Percentiles rank a stretch among this genome's conserved stretches.
Evolutionary conservation across 2,329 filamentous ascomycete genomes (phyloP).

Genomic region (Monilinia aucupariae): DNA sequence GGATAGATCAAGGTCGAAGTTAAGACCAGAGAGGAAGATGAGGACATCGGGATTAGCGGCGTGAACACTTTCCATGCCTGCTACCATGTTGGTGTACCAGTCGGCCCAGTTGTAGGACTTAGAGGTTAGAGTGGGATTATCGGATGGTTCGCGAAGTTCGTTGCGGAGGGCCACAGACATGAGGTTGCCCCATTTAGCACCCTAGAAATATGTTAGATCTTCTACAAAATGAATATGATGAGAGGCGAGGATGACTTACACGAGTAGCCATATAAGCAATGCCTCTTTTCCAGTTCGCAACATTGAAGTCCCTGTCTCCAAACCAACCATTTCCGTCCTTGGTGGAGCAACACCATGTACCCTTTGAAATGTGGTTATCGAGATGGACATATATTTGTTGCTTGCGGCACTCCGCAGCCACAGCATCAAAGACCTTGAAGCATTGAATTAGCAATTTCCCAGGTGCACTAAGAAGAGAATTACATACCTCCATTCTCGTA

Average conservation of each 20-base stretch:
- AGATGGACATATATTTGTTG: slow-evolving; percentile 54
- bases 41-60: slow-evolving; percentile 40
- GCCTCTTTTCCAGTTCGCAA: slow-evolving; percentile 55
- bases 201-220: not conserved
- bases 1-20: slow-evolving; percentile 38
- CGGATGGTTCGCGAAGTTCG: slow-evolving; percentile 36
- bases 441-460: not conserved
- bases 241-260: slow-evolving; percentile 36
- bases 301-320: slow-evolving; percentile 54
- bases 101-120: slow-evolving; percentile 41
- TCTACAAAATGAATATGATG: not conserved
- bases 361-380: slow-evolving; percentile 57
- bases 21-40: slow-evolving; percentile 45
- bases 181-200: slow-evolving; percentile 22
- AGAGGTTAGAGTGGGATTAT: slow-evolving; percentile 16
- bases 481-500: slow-evolving; percentile 44
- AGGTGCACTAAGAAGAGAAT: not conserved
- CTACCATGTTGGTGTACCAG: slow-evolving; percentile 42
- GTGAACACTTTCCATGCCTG: slow-evolving; percentile 40
- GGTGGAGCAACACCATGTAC: slow-evolving; percentile 52
- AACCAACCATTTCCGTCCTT: slow-evolving; percentile 56
- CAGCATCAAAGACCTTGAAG: slow-evolving; percentile 52
- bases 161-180: slow-evolving; percentile 36
- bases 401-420: slow-evolving; percentile 51
- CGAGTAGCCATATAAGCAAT: slow-evolving; percentile 55